Evolutionary conservation across 148 eudicot species (phyloP).

Genomic region (Talinum fruticosum): DNA sequence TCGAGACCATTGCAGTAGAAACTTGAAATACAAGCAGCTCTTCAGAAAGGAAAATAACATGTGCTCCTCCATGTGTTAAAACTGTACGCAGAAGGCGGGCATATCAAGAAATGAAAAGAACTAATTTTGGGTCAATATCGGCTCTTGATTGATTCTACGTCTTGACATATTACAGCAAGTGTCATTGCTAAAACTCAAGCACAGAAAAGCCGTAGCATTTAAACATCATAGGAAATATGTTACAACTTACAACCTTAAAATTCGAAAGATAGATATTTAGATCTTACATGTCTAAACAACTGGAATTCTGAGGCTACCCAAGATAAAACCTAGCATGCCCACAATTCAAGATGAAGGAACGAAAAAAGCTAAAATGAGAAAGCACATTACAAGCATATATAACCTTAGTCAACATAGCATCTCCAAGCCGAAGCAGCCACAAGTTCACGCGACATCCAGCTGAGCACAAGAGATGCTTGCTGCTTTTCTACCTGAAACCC

Average conservation of each 20-base stretch:
- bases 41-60: neutral
- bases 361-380: neutral
- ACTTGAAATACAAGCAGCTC: neutral
- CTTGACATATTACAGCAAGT: neutral
- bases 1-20: neutral
- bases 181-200: neutral
- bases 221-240: conserved; percentile 1
- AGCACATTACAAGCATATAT: conserved; percentile 7
- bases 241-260: neutral
- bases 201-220: neutral
- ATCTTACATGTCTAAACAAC: conserved; percentile 10
- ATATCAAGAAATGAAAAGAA: neutral
- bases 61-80: too few relatives aligned
- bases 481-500: conserved; percentile 49
- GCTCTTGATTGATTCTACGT: neutral
- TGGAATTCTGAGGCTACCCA: conserved; percentile 2
- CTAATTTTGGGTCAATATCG: neutral
- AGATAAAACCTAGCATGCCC: conserved; percentile 17
- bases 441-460: conserved; percentile 48
- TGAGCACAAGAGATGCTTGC: conserved; percentile 37
- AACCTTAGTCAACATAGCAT: conserved; percentile 34
- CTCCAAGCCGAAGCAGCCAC: conserved; percentile 51
- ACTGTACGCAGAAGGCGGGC: neutral
- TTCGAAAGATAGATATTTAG: neutral
- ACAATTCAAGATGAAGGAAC: neutral